A percentile compares a stretch with the other conserved stretches of the same genome.
These are phyloP conservation scores for Populus simonii DNA, from an alignment of 345 rosid genomes.

Conservation along the genomic window DNA sequence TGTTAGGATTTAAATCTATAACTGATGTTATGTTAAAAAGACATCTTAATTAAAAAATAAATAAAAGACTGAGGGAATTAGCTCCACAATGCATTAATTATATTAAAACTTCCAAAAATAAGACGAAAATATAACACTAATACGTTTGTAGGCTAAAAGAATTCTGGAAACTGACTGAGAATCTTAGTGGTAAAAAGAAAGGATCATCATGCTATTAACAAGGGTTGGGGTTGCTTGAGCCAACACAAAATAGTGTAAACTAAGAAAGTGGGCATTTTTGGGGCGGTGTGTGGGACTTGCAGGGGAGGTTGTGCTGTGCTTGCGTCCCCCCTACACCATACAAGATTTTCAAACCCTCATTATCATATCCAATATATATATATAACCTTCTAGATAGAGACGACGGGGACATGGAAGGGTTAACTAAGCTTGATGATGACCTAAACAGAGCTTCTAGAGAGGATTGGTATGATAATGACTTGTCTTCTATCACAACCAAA, in stretches of 20 bases:
- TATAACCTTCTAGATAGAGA: background rate
- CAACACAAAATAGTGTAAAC: conserved; percentile 25
- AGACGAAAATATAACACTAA: background rate
- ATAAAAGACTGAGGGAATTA: too few species aligned
- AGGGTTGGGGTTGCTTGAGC: conserved; percentile 24
- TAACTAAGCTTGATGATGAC: conserved; percentile 8
- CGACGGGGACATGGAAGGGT: background rate
- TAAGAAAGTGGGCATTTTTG: conserved; percentile 19
- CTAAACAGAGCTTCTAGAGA: background rate
- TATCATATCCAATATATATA: background rate
- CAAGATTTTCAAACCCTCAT: background rate
- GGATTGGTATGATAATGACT: conserved; percentile 11
- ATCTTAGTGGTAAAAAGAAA: background rate
- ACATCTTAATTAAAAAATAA: too few species aligned
- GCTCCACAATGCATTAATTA: too few species aligned
- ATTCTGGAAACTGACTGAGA: background rate
- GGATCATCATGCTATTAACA: background rate
- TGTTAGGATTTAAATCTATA: too few species aligned
- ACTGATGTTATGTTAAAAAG: too few species aligned
- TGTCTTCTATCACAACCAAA: conserved; percentile 9
- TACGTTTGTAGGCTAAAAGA: background rate
- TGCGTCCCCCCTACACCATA: conserved; percentile 7
- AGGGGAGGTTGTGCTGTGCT: background rate
- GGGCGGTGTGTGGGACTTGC: conserved; percentile 26
- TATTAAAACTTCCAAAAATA: background rate